A percentile compares a stretch with the other conserved stretches of the same genome.
These are phyloP conservation scores for Liquidambar formosana DNA, from an alignment of 164 flowering plant genomes.

Conservation along the genomic window DNA sequence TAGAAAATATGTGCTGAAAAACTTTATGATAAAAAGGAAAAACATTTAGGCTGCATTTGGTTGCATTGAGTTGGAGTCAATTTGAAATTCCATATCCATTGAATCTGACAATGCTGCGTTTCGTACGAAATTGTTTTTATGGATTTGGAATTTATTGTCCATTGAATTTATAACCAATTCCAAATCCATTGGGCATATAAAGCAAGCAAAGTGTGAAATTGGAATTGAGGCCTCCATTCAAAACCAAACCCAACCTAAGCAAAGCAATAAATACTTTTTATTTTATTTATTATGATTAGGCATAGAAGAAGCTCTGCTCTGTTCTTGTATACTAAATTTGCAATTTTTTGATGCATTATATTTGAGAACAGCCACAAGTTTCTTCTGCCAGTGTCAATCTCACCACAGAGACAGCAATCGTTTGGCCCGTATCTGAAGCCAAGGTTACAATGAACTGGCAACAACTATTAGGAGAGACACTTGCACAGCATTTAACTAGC, in stretches of 20 bases:
- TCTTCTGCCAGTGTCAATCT: slow-evolving; percentile 88
- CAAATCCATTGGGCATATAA: not conserved
- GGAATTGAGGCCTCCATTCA: not conserved
- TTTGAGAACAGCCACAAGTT: slow-evolving; percentile 75
- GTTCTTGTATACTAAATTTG: slow-evolving; percentile 5
- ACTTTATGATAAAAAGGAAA: too few species aligned
- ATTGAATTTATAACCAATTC: too few species aligned
- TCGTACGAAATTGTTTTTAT: too few species aligned
- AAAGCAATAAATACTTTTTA: not conserved
- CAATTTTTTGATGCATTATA: not conserved
- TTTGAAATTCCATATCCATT: too few species aligned
- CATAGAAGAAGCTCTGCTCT: not conserved
- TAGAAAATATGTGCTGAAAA: too few species aligned
- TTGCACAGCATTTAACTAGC: slow-evolving; percentile 82
- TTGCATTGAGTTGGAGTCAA: too few species aligned
- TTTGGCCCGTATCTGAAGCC: slow-evolving; percentile 83
- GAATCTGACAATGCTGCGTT: too few species aligned
- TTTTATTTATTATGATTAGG: not conserved
- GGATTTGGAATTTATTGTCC: too few species aligned
- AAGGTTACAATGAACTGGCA: slow-evolving; percentile 71
- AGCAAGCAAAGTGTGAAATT: not conserved
- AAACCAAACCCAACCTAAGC: not conserved
- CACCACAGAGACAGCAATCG: slow-evolving; percentile 81
- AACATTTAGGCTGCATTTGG: too few species aligned
- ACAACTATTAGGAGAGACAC: slow-evolving; percentile 71